Conservation (phyloP, 164 flowering plant species). For the Stephania yunnanensis region DNA sequence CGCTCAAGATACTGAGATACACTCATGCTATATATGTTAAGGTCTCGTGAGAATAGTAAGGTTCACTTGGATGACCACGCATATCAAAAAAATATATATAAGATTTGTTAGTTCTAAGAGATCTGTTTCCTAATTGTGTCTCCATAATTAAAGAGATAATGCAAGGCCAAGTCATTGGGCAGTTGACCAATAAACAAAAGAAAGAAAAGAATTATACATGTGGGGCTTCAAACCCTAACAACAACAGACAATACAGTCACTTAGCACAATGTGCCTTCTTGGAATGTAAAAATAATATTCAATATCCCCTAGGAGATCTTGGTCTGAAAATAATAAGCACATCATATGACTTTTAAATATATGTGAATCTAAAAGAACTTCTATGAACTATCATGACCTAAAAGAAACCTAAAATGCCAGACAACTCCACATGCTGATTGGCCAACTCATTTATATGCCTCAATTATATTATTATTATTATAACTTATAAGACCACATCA, state of each 20-base stretch:
- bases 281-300: neutral
- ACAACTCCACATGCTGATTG: neutral
- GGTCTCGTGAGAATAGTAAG: too few relatives aligned
- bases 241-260: neutral
- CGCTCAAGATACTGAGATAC: too few relatives aligned
- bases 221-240: neutral
- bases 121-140: too few relatives aligned
- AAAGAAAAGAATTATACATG: neutral
- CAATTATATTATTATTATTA: too few relatives aligned
- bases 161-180: neutral
- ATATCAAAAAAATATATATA: too few relatives aligned
- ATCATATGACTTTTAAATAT: neutral
- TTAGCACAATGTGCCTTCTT: neutral
- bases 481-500: neutral
- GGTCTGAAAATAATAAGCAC: neutral
- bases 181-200: neutral
- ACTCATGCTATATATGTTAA: too few relatives aligned
- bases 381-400: neutral
- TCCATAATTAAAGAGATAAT: neutral
- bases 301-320: conserved; percentile 4
- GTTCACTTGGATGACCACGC: too few relatives aligned
- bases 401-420: neutral
- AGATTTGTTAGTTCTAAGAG: too few relatives aligned
- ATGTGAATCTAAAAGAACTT: neutral
- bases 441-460: too few relatives aligned